Evolutionary conservation across 2,329 filamentous ascomycete species (phyloP).

Genomic region (Fusarium sp.): DNA sequence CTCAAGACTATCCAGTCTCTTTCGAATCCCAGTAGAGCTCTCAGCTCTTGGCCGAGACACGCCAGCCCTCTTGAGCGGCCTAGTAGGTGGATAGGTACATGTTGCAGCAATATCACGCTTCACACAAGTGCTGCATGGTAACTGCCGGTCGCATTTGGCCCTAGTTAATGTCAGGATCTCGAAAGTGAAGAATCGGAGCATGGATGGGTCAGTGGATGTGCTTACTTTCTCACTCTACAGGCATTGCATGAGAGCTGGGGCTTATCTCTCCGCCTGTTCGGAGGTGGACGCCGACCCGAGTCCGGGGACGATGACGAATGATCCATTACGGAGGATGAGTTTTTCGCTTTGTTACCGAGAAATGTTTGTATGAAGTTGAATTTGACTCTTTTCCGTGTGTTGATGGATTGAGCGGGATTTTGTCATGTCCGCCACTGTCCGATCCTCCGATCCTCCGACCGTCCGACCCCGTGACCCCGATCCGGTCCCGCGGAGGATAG

Average conservation of each 20-base stretch:
- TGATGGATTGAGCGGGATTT: neutral
- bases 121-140: constrained; percentile 2
- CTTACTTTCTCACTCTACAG: constrained; percentile 12
- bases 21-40: neutral
- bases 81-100: neutral
- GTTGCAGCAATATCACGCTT: constrained; percentile 4
- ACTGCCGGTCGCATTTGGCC: constrained; percentile 4
- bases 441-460: constrained; percentile 13
- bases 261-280: constrained; percentile 3
- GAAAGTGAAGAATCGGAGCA: neutral
- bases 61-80: neutral
- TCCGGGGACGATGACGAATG: neutral
- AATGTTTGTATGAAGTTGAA: neutral
- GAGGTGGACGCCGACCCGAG: neutral
- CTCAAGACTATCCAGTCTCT: neutral
- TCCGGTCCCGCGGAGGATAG: neutral
- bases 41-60: neutral
- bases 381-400: neutral
- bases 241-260: constrained; percentile 7
- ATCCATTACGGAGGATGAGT: neutral
- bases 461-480: constrained; percentile 5
- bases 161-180: neutral
- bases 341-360: neutral
- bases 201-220: neutral
- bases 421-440: constrained; percentile 1